Evolutionary conservation across 208 protist species (phyloP).

Genomic region (Perkinsela sp.): DNA sequence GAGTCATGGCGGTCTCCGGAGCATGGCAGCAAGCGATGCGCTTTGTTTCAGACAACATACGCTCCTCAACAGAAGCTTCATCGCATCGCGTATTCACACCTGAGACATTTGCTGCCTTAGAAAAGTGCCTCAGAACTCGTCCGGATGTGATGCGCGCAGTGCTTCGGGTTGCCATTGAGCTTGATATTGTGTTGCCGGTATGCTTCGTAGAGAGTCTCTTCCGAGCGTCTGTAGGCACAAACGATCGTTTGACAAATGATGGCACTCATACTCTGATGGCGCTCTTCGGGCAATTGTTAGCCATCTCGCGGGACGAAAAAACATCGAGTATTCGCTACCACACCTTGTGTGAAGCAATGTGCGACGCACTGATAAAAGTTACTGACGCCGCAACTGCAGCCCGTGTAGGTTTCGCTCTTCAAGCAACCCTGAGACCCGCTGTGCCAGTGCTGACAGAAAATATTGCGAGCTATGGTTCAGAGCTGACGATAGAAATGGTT

Average conservation of each 20-base stretch:
- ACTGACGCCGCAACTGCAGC: background rate
- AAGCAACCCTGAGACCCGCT: background rate
- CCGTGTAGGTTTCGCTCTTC: background rate
- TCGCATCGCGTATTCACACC: background rate
- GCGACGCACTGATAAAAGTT: background rate
- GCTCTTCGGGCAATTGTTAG: background rate
- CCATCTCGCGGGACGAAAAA: background rate
- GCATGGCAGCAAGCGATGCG: background rate
- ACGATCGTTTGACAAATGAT: background rate
- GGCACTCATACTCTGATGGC: background rate
- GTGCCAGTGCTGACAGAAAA: background rate
- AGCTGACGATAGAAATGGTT: background rate
- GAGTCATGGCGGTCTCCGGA: background rate
- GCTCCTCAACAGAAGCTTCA: background rate
- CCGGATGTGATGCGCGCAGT: background rate
- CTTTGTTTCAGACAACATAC: background rate
- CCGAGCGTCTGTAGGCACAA: background rate
- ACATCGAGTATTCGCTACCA: background rate
- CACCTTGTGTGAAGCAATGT: background rate
- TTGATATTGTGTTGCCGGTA: background rate
- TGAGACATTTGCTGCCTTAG: background rate
- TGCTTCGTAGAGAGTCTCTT: background rate
- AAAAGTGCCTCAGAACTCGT: background rate
- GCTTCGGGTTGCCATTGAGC: background rate
- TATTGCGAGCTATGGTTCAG: background rate